Percentiles rank a stretch among this genome's conserved stretches.
phyloP scores from a whole-genome alignment of 331 rosid genomes.

The Pyrus hybrid region DNA sequence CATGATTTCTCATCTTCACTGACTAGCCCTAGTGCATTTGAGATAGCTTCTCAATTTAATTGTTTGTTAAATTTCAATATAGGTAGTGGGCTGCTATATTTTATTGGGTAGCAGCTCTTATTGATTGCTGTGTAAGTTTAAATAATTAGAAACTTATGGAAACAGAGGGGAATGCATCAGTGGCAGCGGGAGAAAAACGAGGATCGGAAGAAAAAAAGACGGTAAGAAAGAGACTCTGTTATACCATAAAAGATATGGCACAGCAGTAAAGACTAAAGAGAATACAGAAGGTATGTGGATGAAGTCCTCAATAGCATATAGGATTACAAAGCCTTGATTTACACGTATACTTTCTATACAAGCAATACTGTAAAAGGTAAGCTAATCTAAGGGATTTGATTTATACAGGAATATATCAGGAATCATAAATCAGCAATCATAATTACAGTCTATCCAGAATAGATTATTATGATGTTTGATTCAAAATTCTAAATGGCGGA shows the following conservation, averaged over 20 bases:
- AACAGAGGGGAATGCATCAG: background rate
- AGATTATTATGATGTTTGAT: background rate
- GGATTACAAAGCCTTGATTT: too few relatives aligned
- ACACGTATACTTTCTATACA: too few relatives aligned
- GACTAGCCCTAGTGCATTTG: background rate
- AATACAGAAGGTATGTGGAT: too few relatives aligned
- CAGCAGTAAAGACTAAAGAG: too few relatives aligned
- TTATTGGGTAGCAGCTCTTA: background rate
- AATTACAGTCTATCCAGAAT: background rate
- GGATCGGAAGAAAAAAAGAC: too few relatives aligned
- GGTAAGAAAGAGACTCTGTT: too few relatives aligned
- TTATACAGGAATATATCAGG: too few relatives aligned
- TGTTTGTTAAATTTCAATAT: background rate
- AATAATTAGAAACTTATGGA: background rate
- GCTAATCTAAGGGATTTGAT: too few relatives aligned
- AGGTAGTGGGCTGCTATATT: background rate
- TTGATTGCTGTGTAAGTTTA: background rate
- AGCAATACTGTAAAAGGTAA: too few relatives aligned
- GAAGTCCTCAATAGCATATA: too few relatives aligned
- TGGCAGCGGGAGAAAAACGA: too few relatives aligned
- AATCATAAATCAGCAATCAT: background rate
- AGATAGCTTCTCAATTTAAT: background rate
- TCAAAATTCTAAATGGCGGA: background rate
- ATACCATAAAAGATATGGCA: too few relatives aligned
- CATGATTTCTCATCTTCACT: background rate